Base-by-base conservation (phyloP, 2,329 filamentous ascomycete species). In the Phaeoacremonium minimum region DNA sequence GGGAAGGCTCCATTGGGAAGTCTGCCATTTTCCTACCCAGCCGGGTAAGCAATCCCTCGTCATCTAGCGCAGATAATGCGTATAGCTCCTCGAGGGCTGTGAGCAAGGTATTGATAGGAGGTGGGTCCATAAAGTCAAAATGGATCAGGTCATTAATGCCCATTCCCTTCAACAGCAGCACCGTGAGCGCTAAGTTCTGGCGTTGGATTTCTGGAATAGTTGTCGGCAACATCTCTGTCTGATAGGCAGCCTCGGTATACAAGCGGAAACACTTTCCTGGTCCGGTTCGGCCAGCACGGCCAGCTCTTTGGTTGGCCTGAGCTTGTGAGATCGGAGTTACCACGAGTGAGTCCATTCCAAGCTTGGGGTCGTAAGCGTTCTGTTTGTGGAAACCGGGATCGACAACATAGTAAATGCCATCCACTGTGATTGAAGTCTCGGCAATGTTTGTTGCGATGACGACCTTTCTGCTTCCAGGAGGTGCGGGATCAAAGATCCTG, bases 61-160 rank as follows among this genome's bases (percentile, higher is more conserved):
- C 91, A 46, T 98, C 93, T 0, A 98, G 72, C 0, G 91, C 91
- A 4, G 85, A 88, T 9, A 98, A 69, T 1, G 89, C 88, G 54
- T 98, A 98, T 0, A 98, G 72, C 56, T 97, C 93, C 63, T 98
- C 94, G 4, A 98, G 69, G 0, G 93, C 93, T 33, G 89, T 95
- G 45, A 98, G 75, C 88, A 97, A 96, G 11, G 93, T 97, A 53
- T 97, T 96, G 18, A 93, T 93, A 0, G 93, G 93, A 1, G 93
- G 93, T 0, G 93, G 90, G 52, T 98, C 93, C 91, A 98, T 97
- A 52, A 98, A 98, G 63, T 97, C 91, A 53, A 98, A 98, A 55
- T 95, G 89, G 11, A 98, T 73, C 2, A 98, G 71, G 55, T 98
- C 93, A 55, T 98, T 97, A 61, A 98, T 97, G 4, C 94, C 93